Percentiles rank a stretch among this genome's conserved stretches.
Conservation (phyloP, 768 basidiomycete species). For the Rhodotorula kratochvilovae region DNA sequence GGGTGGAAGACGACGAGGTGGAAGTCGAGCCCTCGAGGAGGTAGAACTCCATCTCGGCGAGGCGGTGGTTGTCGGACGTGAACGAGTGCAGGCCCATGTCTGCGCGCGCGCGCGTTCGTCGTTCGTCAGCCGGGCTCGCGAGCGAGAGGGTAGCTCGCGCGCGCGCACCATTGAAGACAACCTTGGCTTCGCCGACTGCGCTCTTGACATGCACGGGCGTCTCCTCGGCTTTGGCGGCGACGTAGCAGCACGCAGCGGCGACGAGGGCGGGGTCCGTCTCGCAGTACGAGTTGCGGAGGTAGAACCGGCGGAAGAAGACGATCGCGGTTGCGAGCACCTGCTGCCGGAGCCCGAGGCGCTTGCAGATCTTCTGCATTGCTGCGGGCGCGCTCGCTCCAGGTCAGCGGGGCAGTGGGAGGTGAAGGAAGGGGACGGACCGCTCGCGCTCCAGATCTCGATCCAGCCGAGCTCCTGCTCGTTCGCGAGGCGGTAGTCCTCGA, state of each 20-base stretch:
- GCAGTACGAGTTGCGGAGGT: slow-evolving; percentile 88
- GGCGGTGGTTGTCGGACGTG: slow-evolving; percentile 67
- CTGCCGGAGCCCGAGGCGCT: slow-evolving; percentile 75
- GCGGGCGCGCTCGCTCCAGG: not conserved
- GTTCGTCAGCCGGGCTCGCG: too few species aligned
- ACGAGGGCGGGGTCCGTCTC: slow-evolving; percentile 91
- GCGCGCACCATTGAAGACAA: slow-evolving; percentile 61
- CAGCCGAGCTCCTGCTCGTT: slow-evolving; percentile 75
- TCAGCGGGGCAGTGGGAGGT: not conserved
- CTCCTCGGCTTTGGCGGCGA: slow-evolving; percentile 96
- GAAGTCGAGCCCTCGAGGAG: slow-evolving; percentile 90
- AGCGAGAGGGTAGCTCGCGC: slow-evolving; percentile 44
- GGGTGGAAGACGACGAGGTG: slow-evolving; percentile 91
- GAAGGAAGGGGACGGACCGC: not conserved
- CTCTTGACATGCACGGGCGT: slow-evolving; percentile 91
- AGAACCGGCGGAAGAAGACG: slow-evolving; percentile 94
- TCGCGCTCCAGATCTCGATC: slow-evolving; percentile 63
- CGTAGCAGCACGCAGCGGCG: slow-evolving; percentile 86
- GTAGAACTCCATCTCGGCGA: slow-evolving; percentile 98
- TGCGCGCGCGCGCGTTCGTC: slow-evolving; percentile 19
- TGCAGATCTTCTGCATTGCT: slow-evolving; percentile 84
- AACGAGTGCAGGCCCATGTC: slow-evolving; percentile 74
- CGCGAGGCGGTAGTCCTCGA: slow-evolving; percentile 72
- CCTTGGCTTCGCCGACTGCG: slow-evolving; percentile 74
- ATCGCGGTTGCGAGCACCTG: slow-evolving; percentile 89